Evolutionary conservation across 768 basidiomycete species (phyloP).

Genomic region (Mycena galericulata): DNA sequence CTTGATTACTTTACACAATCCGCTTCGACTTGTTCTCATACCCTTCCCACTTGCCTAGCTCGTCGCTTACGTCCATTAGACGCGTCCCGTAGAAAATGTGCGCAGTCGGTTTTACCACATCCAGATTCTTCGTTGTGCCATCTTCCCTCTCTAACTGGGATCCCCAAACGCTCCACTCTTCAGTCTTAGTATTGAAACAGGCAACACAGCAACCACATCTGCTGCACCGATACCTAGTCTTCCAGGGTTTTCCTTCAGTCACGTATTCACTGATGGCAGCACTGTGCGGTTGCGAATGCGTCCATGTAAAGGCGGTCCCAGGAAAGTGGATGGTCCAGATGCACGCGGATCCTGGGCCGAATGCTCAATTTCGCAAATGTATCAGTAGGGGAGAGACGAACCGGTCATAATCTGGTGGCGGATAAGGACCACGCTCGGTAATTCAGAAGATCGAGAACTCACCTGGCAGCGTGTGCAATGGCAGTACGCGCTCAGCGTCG

Average conservation of each 20-base stretch:
- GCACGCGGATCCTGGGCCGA: constrained; percentile 64
- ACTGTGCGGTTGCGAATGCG: constrained; percentile 50
- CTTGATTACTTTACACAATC: not conserved
- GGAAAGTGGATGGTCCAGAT: constrained; percentile 72
- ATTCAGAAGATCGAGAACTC: no score
- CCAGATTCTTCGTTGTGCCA: constrained; percentile 62
- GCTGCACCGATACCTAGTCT: constrained; percentile 73
- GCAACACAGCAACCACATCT: constrained; percentile 67
- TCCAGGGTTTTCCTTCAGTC: constrained; percentile 64
- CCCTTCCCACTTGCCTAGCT: constrained; percentile 73
- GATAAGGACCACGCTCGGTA: no score
- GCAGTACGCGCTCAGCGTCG: constrained; percentile 71
- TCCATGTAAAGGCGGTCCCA: constrained; percentile 66
- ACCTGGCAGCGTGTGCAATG: constrained; percentile 79
- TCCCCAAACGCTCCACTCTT: constrained; percentile 70
- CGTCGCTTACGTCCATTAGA: constrained; percentile 67
- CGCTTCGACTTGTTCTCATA: constrained; percentile 52
- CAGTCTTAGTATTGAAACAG: constrained; percentile 61
- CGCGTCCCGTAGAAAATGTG: constrained; percentile 78
- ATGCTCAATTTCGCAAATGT: not conserved
- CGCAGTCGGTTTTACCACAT: constrained; percentile 67
- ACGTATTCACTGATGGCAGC: constrained; percentile 59
- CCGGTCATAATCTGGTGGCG: constrained; percentile 54
- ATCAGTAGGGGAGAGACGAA: constrained; percentile 30
- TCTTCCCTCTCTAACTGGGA: constrained; percentile 65